Percentiles rank a stretch among this genome's conserved stretches.
Conservation (phyloP, 2,329 filamentous ascomycete genomes). For the Amylocarpus encephaloides region DNA sequence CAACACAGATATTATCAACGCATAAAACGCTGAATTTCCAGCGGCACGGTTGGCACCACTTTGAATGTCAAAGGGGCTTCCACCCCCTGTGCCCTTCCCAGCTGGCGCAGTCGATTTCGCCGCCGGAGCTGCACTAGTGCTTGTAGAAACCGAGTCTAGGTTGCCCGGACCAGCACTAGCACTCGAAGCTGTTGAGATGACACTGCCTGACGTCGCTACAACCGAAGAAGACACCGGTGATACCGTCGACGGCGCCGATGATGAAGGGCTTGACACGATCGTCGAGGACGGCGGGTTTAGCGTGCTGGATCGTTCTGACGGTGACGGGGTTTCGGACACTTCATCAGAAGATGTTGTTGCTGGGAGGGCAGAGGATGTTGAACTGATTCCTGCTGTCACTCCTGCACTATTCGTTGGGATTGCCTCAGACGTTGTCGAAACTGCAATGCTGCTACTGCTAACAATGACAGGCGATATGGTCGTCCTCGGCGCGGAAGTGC, state of each 20-base stretch:
- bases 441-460: neutral
- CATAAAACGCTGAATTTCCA: slow-evolving; percentile 7
- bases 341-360: neutral
- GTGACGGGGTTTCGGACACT: too few species aligned
- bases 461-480: neutral
- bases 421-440: slow-evolving; percentile 4
- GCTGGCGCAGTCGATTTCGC: slow-evolving; percentile 2
- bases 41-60: slow-evolving; percentile 9
- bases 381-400: neutral
- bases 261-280: neutral
- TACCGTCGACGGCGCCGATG: neutral
- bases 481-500: neutral
- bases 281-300: neutral
- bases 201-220: neutral
- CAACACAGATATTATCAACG: slow-evolving; percentile 8
- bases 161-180: neutral
- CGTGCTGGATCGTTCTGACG: too few species aligned
- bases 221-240: slow-evolving; percentile 1
- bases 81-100: slow-evolving; percentile 16
- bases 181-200: neutral
- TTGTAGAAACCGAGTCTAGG: too few species aligned
- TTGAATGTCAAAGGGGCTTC: slow-evolving; percentile 25
- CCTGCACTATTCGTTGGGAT: slow-evolving; percentile 7
- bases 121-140: neutral
- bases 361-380: neutral